Percentiles rank a stretch among this genome's conserved stretches.
phyloP scores from a whole-genome alignment of 352 stramenopile genomes.

The Pythium utonaiense region DNA sequence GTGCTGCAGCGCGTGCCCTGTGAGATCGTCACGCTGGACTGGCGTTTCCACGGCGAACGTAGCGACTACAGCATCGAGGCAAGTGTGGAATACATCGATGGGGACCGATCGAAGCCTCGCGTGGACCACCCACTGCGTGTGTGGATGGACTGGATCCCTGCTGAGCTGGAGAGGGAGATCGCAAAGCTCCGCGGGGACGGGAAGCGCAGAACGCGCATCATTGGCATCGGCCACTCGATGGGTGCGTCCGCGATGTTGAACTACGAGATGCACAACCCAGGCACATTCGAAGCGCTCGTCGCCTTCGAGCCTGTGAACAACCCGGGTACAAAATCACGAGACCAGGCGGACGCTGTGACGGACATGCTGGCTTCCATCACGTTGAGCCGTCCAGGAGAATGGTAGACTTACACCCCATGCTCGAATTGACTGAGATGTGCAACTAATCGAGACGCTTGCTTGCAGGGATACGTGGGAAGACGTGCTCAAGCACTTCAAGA shows the following conservation, averaged over 20 bases:
- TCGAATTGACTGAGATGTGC: no score
- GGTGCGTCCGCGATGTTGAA: conserved; percentile 6
- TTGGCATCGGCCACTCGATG: conserved; percentile 19
- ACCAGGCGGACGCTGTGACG: background rate
- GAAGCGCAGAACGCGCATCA: conserved; percentile 6
- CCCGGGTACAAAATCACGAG: background rate
- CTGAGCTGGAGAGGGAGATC: background rate
- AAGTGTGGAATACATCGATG: conserved; percentile 19
- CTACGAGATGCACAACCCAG: conserved; percentile 7
- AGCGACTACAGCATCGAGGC: conserved; percentile 23
- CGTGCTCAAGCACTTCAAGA: conserved; percentile 11
- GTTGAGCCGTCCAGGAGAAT: background rate
- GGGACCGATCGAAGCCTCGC: conserved; percentile 9
- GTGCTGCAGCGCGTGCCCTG: conserved; percentile 22
- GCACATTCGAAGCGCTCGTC: conserved; percentile 8
- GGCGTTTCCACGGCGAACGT: conserved; percentile 31
- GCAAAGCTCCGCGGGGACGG: background rate
- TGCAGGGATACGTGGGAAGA: conserved; percentile 18
- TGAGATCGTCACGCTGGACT: conserved; percentile 34
- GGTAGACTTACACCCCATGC: no score
- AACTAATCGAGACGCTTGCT: background rate
- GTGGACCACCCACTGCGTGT: conserved; percentile 23
- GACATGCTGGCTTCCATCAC: background rate
- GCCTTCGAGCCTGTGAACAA: conserved; percentile 9
- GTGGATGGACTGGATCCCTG: conserved; percentile 6